A percentile compares a stretch with the other conserved stretches of the same genome.
Evolutionary conservation across 2,329 filamentous ascomycete genomes (phyloP).

Genomic region (Stagonosporopsis vannaccii): DNA sequence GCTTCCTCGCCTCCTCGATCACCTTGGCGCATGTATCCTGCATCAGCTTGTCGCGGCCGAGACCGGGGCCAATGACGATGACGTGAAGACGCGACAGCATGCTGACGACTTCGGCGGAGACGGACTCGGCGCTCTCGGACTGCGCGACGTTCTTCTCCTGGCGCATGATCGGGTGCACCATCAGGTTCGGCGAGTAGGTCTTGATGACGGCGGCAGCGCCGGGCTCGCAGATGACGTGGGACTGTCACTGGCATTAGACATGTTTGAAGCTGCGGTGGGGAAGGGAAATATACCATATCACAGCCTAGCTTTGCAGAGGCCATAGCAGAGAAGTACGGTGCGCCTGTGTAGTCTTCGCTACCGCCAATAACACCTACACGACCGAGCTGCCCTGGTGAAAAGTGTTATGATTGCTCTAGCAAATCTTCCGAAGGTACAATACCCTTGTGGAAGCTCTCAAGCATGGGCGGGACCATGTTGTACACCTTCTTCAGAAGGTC

Average conservation of each 20-base stretch:
- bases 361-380: conserved; percentile 93
- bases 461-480: conserved; percentile 92
- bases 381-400: conserved; percentile 78
- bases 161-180: conserved; percentile 97
- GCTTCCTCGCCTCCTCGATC: conserved; percentile 77
- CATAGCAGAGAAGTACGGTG: conserved; percentile 98
- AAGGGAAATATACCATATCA: conserved; percentile 72
- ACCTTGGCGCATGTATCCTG: conserved; percentile 83
- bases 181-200: conserved; percentile 95
- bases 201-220: conserved; percentile 87
- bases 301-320: conserved; percentile 89
- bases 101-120: conserved; percentile 74
- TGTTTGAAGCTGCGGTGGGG: conserved; percentile 10
- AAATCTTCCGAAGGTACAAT: not conserved
- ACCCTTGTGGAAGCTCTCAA: conserved; percentile 97
- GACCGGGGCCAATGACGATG: conserved; percentile 88
- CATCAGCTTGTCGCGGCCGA: conserved; percentile 89
- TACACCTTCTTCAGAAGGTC: conserved; percentile 80
- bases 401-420: conserved; percentile 22
- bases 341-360: conserved; percentile 94
- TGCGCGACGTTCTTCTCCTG: conserved; percentile 68
- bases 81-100: conserved; percentile 90
- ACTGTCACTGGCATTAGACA: conserved; percentile 57
- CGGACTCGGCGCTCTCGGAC: conserved; percentile 65
- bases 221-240: conserved; percentile 94